Base-by-base conservation (phyloP, 768 basidiomycete genomes). In the Rhodotorula toruloides region DNA sequence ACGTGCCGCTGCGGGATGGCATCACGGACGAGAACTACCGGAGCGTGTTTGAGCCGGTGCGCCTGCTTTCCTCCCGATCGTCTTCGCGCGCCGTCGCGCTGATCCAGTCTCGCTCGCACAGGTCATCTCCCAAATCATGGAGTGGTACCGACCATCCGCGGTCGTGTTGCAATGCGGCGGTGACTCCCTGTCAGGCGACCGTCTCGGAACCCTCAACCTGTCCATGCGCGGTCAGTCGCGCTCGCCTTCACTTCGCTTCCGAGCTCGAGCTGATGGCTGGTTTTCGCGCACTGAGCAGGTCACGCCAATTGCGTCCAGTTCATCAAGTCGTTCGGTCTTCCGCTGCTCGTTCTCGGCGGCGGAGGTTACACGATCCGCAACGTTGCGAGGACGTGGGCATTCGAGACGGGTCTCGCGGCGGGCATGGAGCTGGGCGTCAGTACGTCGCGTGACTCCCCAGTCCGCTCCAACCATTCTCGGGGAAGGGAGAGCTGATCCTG, bases 311-410 rank as follows among this genome's bases (percentile, higher is more conserved):
- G 96, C 72, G 94, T 98, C 46, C 87, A 87, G 74, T 98, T 94
- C 76, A 90, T 99, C 58, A 96, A 98, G 77, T 91, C 90, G 1
- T 96, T 98, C 79, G 88, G 90, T 76, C 87, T 90, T 54, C 96
- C 96, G 3, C 78, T 98, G n/a, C 80, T 99, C 17, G 81, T 99
- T 27, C 85, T 99, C 32, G 96, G 96, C 21, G 96, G 96, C 34
- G 96, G 96, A 16, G 96, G 96, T 0, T 99, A 99, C 78, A 99
- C 96, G 7, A 94, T 99, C 85, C 88, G 93, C 49, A 94, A 94
- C 69, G 94, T 97, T 65, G 92, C 91, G 69, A 84, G 96, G 48
- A 87, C 89, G 19, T 99, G 96, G 96, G 94, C 96, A 29, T 99
- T 85, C 74, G 96, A 99, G 79, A 99, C 96, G 4, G 96, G 96